These are phyloP conservation scores for Lachancea kluyveri DNA, from an alignment of 805 yeast genomes.

Conservation along the genomic window DNA sequence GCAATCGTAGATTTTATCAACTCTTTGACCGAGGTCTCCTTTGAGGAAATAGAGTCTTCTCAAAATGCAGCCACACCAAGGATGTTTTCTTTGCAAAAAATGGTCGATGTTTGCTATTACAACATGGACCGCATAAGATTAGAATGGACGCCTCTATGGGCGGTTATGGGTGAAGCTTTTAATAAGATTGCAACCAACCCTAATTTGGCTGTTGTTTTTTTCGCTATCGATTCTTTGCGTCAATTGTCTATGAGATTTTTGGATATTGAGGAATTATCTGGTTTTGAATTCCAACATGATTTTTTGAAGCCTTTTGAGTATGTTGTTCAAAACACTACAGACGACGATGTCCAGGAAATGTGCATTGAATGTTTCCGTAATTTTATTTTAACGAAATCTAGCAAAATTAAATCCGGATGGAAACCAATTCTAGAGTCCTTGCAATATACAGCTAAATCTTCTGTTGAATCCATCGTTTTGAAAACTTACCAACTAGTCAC, in stretches of 20 bases:
- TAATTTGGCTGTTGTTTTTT: conserved; percentile 70
- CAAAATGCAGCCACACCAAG: conserved; percentile 80
- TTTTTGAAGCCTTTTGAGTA: conserved; percentile 87
- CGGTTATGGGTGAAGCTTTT: conserved; percentile 85
- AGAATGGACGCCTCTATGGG: conserved; percentile 96
- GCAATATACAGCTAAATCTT: conserved; percentile 57
- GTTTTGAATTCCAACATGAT: conserved; percentile 92
- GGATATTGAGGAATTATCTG: conserved; percentile 89
- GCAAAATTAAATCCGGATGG: conserved; percentile 89
- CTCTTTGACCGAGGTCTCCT: conserved; percentile 79
- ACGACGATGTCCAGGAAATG: conserved; percentile 75
- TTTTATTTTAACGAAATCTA: conserved; percentile 71
- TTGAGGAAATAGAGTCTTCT: conserved; percentile 86
- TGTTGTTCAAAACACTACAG: conserved; percentile 61
- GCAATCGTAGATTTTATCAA: conserved; percentile 84
- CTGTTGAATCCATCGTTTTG: conserved; percentile 50
- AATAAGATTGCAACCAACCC: conserved; percentile 77
- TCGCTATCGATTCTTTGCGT: conserved; percentile 90
- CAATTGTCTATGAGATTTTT: conserved; percentile 89
- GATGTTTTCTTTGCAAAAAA: conserved; percentile 86
- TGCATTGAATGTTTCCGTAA: conserved; percentile 84
- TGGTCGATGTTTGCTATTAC: conserved; percentile 96
- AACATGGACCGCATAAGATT: conserved; percentile 94
- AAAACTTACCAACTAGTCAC: conserved; percentile 57
- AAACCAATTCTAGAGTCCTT: conserved; percentile 76